phyloP scores from a whole-genome alignment of 225 moss, liverwort and hornwort genomes.

The Neckera pumila region DNA sequence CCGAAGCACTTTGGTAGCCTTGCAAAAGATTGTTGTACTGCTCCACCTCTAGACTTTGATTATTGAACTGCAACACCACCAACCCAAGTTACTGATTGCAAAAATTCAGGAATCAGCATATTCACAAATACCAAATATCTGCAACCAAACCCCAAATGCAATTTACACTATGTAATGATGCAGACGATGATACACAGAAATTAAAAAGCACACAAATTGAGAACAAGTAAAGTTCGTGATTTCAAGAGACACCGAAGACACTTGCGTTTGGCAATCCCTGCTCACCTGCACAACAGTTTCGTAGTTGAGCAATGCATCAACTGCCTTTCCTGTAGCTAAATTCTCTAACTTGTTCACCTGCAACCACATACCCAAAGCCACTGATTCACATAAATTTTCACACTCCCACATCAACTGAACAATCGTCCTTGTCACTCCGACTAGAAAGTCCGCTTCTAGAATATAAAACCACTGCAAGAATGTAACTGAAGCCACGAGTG shows the following conservation, averaged over 20 bases:
- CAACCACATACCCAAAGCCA: constrained; percentile 2
- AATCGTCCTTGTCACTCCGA: neutral
- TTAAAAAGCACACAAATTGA: neutral
- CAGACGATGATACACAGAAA: neutral
- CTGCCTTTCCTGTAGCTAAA: constrained; percentile 88
- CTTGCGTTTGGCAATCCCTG: neutral
- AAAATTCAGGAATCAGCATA: neutral
- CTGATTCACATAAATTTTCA: neutral
- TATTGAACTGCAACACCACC: constrained; percentile 67
- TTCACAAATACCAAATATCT: neutral
- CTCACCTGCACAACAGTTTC: constrained; percentile 95
- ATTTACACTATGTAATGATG: neutral
- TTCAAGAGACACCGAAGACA: neutral
- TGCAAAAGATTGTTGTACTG: constrained; percentile 79
- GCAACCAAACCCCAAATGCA: neutral
- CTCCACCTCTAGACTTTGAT: constrained; percentile 82
- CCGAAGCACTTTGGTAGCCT: constrained; percentile 79
- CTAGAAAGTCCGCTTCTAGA: neutral
- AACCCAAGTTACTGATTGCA: neutral
- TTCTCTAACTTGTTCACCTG: constrained; percentile 97
- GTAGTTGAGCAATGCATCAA: constrained; percentile 92
- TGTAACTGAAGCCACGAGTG: neutral
- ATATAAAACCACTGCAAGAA: neutral
- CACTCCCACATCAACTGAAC: neutral
- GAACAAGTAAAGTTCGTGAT: neutral